Conservation (phyloP, 768 basidiomycete species). For the Russula ochroleuca region DNA sequence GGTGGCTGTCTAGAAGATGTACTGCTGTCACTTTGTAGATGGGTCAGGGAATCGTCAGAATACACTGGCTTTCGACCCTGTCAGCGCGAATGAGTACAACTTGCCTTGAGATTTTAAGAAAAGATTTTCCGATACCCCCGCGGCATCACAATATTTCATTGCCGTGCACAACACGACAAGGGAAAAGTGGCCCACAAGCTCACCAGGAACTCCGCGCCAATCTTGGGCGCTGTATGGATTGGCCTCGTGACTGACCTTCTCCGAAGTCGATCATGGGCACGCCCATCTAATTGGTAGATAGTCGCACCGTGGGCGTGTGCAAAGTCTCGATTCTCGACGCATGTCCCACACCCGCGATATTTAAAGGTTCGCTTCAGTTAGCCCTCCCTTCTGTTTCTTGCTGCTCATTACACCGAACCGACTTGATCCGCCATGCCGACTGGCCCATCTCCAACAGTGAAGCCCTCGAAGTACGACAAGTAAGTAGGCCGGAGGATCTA, state of each 20-base stretch:
- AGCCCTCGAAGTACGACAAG: background rate
- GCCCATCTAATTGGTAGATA: background rate
- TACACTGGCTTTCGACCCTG: no score
- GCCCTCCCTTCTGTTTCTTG: background rate
- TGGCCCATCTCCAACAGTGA: background rate
- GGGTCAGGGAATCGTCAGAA: no score
- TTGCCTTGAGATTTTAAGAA: no score
- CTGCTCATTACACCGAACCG: background rate
- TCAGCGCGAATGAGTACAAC: no score
- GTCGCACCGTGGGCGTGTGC: background rate
- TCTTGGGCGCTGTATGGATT: background rate
- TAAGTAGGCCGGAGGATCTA: background rate
- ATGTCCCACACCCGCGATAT: background rate
- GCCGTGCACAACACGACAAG: no score
- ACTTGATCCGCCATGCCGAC: background rate
- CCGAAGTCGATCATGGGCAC: background rate
- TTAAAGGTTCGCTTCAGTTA: background rate
- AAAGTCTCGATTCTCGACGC: background rate
- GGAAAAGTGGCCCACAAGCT: no score
- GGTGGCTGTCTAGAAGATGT: no score
- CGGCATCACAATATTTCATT: no score
- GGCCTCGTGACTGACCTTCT: background rate
- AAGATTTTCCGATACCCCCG: no score
- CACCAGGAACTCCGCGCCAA: background rate
- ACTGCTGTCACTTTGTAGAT: no score